Conservation (phyloP, 345 rosid species). For the Eucalyptus leucophloia region DNA sequence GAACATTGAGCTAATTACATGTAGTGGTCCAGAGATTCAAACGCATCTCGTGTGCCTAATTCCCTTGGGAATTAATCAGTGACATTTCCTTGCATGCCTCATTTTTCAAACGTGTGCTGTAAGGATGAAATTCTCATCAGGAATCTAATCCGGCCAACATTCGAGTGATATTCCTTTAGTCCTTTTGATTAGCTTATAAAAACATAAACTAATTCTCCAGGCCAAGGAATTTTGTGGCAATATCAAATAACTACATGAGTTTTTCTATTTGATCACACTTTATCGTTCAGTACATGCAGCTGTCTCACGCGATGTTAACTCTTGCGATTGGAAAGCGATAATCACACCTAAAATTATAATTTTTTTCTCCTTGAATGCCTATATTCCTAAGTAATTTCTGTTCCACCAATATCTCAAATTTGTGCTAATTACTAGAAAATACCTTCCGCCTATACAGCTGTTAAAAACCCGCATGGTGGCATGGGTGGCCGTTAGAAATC, state of each 20-base stretch:
- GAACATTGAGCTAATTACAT: not conserved
- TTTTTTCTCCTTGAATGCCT: not conserved
- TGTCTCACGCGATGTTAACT: not conserved
- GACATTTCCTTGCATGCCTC: not conserved
- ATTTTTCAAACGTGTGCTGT: not conserved
- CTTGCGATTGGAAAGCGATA: not conserved
- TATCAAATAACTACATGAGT: not conserved
- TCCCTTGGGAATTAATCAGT: not conserved
- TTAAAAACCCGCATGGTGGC: not conserved
- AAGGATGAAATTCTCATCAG: not conserved
- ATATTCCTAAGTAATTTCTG: not conserved
- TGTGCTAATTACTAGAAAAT: not conserved
- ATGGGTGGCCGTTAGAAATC: not conserved
- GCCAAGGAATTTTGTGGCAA: not conserved
- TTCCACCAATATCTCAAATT: not conserved
- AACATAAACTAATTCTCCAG: not conserved
- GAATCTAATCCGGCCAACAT: not conserved
- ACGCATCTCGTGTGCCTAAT: not conserved
- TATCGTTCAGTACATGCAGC: fast-evolving
- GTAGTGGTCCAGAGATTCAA: not conserved
- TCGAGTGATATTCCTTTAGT: not conserved
- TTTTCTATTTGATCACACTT: not conserved
- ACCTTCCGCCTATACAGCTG: not conserved
- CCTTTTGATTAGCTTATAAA: not conserved
- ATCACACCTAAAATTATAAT: not conserved